These are phyloP conservation scores for Oxyria digyna DNA, from an alignment of 148 eudicot genomes.

Conservation along the genomic window DNA sequence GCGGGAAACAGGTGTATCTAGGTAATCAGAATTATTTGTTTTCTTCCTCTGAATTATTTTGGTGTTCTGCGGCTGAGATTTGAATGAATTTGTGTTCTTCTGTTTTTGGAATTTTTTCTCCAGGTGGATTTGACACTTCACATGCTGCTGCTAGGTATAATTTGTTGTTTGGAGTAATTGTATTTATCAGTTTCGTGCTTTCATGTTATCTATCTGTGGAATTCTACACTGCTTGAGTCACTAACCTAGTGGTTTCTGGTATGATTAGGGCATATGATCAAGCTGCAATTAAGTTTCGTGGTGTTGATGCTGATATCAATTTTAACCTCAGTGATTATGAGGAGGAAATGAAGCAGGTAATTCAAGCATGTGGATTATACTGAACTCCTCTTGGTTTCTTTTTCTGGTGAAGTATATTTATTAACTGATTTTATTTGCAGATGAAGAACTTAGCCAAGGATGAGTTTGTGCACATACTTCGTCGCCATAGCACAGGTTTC, in stretches of 20 bases:
- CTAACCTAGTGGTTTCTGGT: background rate
- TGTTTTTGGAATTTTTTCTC: background rate
- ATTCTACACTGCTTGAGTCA: background rate
- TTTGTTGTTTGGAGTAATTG: background rate
- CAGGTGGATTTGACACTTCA: constrained; percentile 94
- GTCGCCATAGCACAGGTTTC: constrained; percentile 79
- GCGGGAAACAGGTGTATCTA: constrained; percentile 88
- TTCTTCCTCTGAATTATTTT: background rate
- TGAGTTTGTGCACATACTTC: constrained; percentile 81
- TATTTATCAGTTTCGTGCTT: background rate
- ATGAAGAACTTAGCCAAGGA: constrained; percentile 54
- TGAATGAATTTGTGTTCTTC: background rate
- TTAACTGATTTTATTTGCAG: constrained; percentile 16
- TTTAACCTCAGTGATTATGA: constrained; percentile 56
- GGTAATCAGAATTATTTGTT: constrained; percentile 32
- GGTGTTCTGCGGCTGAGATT: background rate
- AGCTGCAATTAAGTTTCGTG: constrained; percentile 85
- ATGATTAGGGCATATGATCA: constrained; percentile 72
- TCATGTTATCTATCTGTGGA: background rate
- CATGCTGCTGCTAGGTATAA: constrained; percentile 84
- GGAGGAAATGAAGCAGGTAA: constrained; percentile 77
- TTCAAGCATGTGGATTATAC: background rate
- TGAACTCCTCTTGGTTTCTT: background rate
- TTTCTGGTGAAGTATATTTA: background rate
- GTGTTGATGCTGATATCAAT: constrained; percentile 87